A percentile compares a stretch with the other conserved stretches of the same genome.
Evolutionary conservation across 495 filamentous ascomycete species (phyloP).

Genomic region (Viridothelium virens): DNA sequence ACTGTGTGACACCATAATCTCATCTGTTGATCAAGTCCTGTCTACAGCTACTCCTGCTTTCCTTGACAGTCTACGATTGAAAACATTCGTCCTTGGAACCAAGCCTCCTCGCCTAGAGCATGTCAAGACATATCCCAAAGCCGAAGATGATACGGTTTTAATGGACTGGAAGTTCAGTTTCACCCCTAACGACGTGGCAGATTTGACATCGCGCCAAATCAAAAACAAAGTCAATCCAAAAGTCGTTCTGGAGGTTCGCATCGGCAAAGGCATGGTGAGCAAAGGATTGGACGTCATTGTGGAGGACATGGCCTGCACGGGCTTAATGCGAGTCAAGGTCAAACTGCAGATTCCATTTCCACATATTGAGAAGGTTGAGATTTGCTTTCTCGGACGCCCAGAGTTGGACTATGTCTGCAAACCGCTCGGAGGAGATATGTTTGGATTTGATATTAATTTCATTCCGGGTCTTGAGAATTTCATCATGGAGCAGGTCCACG

Average conservation of each 20-base stretch:
- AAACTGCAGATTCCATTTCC: slow-evolving; percentile 95
- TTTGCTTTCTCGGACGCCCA: slow-evolving; percentile 71
- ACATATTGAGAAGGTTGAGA: slow-evolving; percentile 85
- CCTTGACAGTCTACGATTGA: slow-evolving; percentile 84
- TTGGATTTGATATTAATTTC: slow-evolving; percentile 98
- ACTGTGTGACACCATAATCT: slow-evolving; percentile 83
- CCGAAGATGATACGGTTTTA: slow-evolving; percentile 85
- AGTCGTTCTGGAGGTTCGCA: slow-evolving; percentile 81
- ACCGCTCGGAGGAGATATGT: slow-evolving; percentile 85
- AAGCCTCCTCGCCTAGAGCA: slow-evolving; percentile 95
- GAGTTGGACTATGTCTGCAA: slow-evolving; percentile 96
- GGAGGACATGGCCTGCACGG: slow-evolving; percentile 91
- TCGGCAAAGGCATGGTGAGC: slow-evolving; percentile 91
- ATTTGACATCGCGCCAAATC: slow-evolving; percentile 81
- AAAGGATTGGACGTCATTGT: slow-evolving; percentile 97
- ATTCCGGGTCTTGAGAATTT: slow-evolving; percentile 88
- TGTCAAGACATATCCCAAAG: slow-evolving; percentile 95
- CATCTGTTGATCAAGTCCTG: slow-evolving; percentile 88
- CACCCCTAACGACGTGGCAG: slow-evolving; percentile 84
- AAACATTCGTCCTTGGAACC: slow-evolving; percentile 81
- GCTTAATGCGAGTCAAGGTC: slow-evolving; percentile 91
- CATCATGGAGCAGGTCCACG: slow-evolving; percentile 93
- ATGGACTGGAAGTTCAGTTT: slow-evolving; percentile 99
- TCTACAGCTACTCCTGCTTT: slow-evolving; percentile 86
- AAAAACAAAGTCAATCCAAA: slow-evolving; percentile 97